A percentile compares a stretch with the other conserved stretches of the same genome.
phyloP scores from a whole-genome alignment of 306 rosid species.

The Acacia confusa region DNA sequence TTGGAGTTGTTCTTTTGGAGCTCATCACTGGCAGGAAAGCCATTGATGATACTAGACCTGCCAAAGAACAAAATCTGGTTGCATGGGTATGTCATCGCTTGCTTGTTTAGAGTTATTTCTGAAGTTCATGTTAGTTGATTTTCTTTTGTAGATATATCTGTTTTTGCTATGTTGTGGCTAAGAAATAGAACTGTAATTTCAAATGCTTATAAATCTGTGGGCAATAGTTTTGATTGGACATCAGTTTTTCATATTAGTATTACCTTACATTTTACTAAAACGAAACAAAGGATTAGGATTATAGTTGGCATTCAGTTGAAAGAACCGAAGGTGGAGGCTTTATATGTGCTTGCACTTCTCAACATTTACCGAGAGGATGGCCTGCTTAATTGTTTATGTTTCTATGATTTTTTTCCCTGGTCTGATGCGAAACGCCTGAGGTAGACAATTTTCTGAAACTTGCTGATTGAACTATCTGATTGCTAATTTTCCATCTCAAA shows the following conservation, averaged over 20 bases:
- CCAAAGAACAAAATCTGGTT: slow-evolving; percentile 70
- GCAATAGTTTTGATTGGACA: slow-evolving; percentile 5
- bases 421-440: background rate
- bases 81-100: slow-evolving; percentile 67
- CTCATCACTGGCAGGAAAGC: slow-evolving; percentile 83
- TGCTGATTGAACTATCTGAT: slow-evolving; percentile 3
- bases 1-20: slow-evolving; percentile 96
- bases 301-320: background rate
- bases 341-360: background rate
- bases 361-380: background rate
- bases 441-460: background rate
- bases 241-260: background rate
- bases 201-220: background rate
- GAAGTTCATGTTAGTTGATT: slow-evolving; percentile 5
- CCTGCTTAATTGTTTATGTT: background rate
- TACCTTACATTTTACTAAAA: background rate
- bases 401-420: background rate
- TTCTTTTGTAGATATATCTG: slow-evolving; percentile 3
- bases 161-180: slow-evolving; percentile 8
- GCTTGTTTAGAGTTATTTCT: background rate
- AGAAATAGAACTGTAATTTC: slow-evolving; percentile 1
- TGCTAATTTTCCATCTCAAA: background rate
- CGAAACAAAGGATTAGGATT: background rate
- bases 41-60: slow-evolving; percentile 47
- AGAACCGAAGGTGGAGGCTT: background rate